Evolutionary conservation across 306 rosid species (phyloP).

Genomic region (Rubus idaeus): DNA sequence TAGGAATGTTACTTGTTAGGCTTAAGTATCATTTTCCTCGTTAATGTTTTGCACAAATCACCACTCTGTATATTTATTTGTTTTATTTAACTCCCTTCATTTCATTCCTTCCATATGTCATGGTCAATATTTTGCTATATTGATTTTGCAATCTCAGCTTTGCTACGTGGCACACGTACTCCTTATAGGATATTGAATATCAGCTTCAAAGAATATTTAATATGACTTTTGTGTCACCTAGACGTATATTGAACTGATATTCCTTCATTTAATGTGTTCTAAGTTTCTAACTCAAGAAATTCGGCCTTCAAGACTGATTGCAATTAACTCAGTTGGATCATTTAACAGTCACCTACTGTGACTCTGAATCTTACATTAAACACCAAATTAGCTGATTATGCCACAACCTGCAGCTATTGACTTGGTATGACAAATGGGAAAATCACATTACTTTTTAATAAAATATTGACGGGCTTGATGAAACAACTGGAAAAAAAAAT

Average conservation of each 20-base stretch:
- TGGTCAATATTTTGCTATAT: background rate
- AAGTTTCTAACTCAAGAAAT: too few relatives aligned
- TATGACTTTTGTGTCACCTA: background rate
- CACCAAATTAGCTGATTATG: background rate
- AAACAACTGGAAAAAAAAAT: background rate
- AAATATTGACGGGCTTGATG: background rate
- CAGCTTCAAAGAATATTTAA: background rate
- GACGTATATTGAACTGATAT: background rate
- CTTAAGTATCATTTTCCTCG: conserved; percentile 5
- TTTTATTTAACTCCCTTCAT: background rate
- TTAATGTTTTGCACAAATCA: background rate
- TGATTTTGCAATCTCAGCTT: background rate
- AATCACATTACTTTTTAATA: background rate
- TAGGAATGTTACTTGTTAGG: background rate
- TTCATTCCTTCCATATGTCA: background rate
- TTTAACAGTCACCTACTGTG: too few relatives aligned
- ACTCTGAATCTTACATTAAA: background rate
- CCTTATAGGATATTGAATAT: background rate
- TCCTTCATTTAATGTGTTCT: too few relatives aligned
- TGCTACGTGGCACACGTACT: background rate
- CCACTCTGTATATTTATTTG: background rate
- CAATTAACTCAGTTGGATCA: background rate
- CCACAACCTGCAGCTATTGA: too few relatives aligned
- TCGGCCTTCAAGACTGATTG: background rate
- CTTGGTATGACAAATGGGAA: background rate